Evolutionary conservation across 306 rosid genomes (phyloP).

Genomic region (Myrica gale): DNA sequence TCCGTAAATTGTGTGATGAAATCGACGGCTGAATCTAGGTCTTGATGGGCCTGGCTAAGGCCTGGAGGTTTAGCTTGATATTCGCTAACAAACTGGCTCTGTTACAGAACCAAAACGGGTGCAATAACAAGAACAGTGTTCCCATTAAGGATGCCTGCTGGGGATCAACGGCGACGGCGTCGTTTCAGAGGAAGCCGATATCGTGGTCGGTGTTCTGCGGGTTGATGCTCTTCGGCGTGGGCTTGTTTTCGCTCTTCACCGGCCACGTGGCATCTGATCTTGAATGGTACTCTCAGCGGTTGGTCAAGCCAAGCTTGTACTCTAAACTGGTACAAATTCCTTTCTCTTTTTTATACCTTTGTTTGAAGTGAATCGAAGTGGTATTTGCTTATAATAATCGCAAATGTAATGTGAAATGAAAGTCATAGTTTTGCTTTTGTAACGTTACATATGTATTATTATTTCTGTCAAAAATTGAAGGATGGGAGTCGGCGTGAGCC

Average conservation of each 20-base stretch:
- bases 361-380: not conserved
- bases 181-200: conserved; percentile 45
- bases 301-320: conserved; percentile 54
- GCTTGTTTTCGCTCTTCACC: conserved; percentile 81
- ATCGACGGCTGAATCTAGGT: conserved; percentile 16
- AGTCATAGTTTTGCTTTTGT: not conserved
- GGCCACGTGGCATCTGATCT: conserved; percentile 93
- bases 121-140: not conserved
- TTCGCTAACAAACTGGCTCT: conserved; percentile 66
- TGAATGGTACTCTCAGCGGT: conserved; percentile 89
- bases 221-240: conserved; percentile 78
- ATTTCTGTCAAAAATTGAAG: conserved; percentile 39
- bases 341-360: not conserved
- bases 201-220: conserved; percentile 81
- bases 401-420: not conserved
- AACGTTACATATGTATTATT: not conserved
- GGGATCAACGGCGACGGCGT: conserved; percentile 46
- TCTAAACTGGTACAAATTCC: conserved; percentile 42
- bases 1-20: conserved; percentile 27
- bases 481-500: conserved; percentile 51
- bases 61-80: conserved; percentile 55
- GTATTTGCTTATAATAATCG: not conserved
- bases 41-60: conserved; percentile 54
- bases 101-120: conserved; percentile 42
- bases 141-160: conserved; percentile 38